Conservation (phyloP, 441 rosid species). For the Croton laevigatus region DNA sequence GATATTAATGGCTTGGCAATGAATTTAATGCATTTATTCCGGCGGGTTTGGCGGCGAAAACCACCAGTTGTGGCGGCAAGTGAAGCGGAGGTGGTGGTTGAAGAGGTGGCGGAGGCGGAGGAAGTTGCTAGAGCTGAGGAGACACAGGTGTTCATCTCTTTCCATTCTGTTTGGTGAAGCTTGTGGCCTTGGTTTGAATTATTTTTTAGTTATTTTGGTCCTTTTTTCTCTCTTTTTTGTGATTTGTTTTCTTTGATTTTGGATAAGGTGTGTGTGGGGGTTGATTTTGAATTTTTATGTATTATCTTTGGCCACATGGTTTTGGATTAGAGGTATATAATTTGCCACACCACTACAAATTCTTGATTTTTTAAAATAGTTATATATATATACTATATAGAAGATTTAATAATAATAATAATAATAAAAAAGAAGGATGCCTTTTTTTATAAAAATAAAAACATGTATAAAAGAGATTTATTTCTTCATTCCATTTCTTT, state of each 20-base stretch:
- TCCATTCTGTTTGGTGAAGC: constrained; percentile 35
- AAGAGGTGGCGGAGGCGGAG: constrained; percentile 7
- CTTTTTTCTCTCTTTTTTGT: constrained; percentile 8
- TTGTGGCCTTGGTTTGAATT: constrained; percentile 16
- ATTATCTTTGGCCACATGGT: constrained; percentile 4
- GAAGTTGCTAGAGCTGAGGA: constrained; percentile 31
- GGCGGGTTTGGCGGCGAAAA: constrained; percentile 16
- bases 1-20: constrained; percentile 15
- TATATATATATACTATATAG: no score
- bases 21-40: constrained; percentile 3
- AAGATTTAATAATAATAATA: no score
- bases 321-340: not conserved
- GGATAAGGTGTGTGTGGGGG: constrained; percentile 22
- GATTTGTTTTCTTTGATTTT: constrained; percentile 5
- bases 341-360: not conserved
- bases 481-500: no score
- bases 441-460: no score
- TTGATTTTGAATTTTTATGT: no score
- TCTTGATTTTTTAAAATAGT: no score
- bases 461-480: no score
- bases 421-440: no score
- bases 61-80: constrained; percentile 15
- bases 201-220: constrained; percentile 9
- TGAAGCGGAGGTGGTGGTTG: constrained; percentile 9
- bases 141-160: constrained; percentile 36